Evolutionary conservation across 2,329 filamentous ascomycete genomes (phyloP).

Genomic region (Scytalidium sp.): DNA sequence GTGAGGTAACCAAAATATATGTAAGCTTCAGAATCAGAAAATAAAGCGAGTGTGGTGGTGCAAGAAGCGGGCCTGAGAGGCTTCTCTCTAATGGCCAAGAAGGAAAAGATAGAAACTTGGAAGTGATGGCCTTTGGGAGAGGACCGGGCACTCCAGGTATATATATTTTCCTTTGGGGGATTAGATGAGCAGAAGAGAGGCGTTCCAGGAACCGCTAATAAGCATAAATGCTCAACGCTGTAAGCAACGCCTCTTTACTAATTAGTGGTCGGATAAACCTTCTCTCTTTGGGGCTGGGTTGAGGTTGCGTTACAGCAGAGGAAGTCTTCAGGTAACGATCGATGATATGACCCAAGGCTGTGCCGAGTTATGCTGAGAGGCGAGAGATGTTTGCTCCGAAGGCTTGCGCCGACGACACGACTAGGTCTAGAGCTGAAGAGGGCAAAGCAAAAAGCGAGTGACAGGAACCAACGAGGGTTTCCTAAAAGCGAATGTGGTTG

Average conservation of each 20-base stretch:
- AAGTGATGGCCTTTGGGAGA: not conserved
- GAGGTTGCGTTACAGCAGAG: not conserved
- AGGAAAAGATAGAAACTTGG: not conserved
- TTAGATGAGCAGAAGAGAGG: not conserved
- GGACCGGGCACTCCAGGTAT: not conserved
- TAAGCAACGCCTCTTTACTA: not conserved
- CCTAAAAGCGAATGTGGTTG: constrained; percentile 42
- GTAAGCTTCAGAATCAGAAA: not conserved
- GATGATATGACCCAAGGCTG: constrained; percentile 4
- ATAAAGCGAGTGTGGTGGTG: not conserved
- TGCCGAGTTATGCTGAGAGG: constrained; percentile 15
- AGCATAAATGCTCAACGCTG: not conserved
- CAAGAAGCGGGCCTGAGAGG: not conserved
- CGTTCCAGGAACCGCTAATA: not conserved
- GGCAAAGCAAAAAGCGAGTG: constrained; percentile 58
- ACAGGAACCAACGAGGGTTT: constrained; percentile 74
- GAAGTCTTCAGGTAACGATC: constrained; percentile 9
- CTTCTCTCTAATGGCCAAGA: not conserved
- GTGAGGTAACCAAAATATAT: not conserved
- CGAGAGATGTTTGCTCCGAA: constrained; percentile 20
- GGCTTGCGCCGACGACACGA: constrained; percentile 16
- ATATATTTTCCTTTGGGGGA: not conserved
- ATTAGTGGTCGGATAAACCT: not conserved
- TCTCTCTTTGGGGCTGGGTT: constrained; percentile 2
- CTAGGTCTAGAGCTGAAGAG: constrained; percentile 22